Evolutionary conservation across 139 green algal genomes (phyloP), one percentile per base, ranked within the genome.

Genomic region (Asterochloris erici): DNA sequence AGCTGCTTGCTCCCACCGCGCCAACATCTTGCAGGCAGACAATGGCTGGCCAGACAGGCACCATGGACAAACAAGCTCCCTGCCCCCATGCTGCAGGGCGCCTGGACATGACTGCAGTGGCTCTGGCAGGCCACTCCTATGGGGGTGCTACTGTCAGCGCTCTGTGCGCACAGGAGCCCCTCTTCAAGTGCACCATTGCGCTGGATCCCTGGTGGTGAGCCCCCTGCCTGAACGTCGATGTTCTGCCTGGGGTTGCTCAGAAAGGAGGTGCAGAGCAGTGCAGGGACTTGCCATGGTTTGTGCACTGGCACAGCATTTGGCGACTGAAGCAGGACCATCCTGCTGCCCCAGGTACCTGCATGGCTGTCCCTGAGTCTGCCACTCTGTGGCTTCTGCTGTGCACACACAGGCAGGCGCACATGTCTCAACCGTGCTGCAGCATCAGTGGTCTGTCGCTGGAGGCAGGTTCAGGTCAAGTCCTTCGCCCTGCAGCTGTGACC

Each of bases 171-270:
- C 47, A 82, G 63, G 84, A 92, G 81, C 78, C 82, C 0, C 63
- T 21, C 6, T 89, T 93, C 78, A 68, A 74, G 14, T 87, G 78
- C 28, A 87, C 68, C 11, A 75, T 94, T 0, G 81, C 85, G 12
- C 61, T 95, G 0, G 91, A 95, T 75, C 91, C 91, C 10, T 94
- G 89, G 89, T 95, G 90, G 84, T 91, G 79, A 64, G 86, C 27
- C 21, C 17, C 27, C 28, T 54, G n/a, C 28, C 28, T 27, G 4
- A 19, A 14, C 14, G n/a, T 10, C 2, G 12, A 1, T 27, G 17
- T 54, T 61, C 26, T 54, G 14, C n/a, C 24, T 24, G 12, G 17
- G 17, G 66, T 71, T 24, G 64, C 64, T 24, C 64, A 14, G 15
- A 70, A 70, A 70, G 64, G 14, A 70, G 64, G 64, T 14, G 15